These are phyloP conservation scores for Iris pallida DNA, from an alignment of 116 monocot species.

Conservation along the genomic window DNA sequence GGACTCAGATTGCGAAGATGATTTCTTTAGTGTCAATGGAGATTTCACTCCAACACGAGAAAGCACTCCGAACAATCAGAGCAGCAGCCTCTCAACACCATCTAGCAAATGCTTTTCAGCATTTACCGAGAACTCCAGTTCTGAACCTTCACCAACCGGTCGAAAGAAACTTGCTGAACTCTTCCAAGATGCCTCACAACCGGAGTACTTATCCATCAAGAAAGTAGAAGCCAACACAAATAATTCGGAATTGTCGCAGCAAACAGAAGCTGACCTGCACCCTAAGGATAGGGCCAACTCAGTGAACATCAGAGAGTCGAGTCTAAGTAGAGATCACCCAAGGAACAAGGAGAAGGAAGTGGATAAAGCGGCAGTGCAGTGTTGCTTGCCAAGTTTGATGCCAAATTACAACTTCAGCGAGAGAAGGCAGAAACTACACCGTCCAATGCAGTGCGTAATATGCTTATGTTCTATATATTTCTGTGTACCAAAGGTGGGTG, in stretches of 20 bases:
- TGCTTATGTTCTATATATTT: neutral
- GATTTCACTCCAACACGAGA: constrained; percentile 69
- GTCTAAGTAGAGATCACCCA: constrained; percentile 10
- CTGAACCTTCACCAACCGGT: constrained; percentile 38
- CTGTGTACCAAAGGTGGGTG: no score
- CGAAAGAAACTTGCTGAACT: constrained; percentile 53
- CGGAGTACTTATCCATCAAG: neutral
- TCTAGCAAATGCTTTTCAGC: constrained; percentile 3
- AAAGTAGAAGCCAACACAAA: neutral
- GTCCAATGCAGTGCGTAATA: constrained; percentile 13
- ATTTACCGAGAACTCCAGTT: constrained; percentile 24
- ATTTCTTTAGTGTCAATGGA: constrained; percentile 83
- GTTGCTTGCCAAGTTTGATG: constrained; percentile 37
- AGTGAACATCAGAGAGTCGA: neutral
- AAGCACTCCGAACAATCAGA: constrained; percentile 47
- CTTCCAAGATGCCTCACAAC: constrained; percentile 22
- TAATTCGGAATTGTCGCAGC: neutral
- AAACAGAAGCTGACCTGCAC: neutral
- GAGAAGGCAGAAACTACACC: constrained; percentile 26
- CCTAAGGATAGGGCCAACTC: constrained; percentile 13
- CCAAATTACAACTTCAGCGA: constrained; percentile 3
- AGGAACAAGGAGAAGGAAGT: constrained; percentile 14
- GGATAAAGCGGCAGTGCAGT: constrained; percentile 9
- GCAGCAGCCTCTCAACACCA: constrained; percentile 10
- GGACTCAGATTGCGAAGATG: constrained; percentile 87